Conservation (phyloP, 1,139 yeast species). For the Sugiyamaella neomexicana region DNA sequence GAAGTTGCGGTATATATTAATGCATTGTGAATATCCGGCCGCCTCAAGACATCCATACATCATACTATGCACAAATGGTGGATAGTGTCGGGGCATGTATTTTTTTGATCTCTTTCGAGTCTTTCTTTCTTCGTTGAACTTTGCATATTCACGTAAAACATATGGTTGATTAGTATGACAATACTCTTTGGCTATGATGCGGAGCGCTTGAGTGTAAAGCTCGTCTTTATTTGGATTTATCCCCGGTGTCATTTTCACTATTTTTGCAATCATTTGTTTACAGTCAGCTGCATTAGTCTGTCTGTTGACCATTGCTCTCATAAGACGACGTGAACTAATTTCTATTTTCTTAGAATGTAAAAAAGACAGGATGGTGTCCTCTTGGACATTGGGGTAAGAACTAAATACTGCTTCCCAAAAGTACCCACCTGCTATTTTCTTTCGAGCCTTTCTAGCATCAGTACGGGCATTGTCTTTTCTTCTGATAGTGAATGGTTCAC, state of each 20-base stretch:
- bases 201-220: conserved; percentile 1
- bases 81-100: too few relatives aligned
- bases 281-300: neutral
- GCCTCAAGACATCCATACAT: conserved; percentile 17
- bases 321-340: neutral
- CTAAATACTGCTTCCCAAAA: conserved; percentile 14
- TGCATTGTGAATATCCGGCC: neutral
- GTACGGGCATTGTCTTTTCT: neutral
- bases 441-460: neutral
- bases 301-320: conserved; percentile 4
- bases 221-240: neutral
- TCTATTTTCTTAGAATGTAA: neutral
- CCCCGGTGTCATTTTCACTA: neutral
- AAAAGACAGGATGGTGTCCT: neutral
- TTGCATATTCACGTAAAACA: neutral
- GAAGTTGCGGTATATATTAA: conserved; percentile 1
- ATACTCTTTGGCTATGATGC: conserved; percentile 5
- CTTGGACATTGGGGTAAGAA: neutral
- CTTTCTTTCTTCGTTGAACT: neutral
- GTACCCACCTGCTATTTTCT: conserved; percentile 1
- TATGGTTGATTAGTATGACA: neutral
- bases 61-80: conserved; percentile 11
- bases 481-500: conserved; percentile 9
- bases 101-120: neutral
- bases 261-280: neutral